phyloP scores from a whole-genome alignment of 768 basidiomycete species.

The Terana coerulea region DNA sequence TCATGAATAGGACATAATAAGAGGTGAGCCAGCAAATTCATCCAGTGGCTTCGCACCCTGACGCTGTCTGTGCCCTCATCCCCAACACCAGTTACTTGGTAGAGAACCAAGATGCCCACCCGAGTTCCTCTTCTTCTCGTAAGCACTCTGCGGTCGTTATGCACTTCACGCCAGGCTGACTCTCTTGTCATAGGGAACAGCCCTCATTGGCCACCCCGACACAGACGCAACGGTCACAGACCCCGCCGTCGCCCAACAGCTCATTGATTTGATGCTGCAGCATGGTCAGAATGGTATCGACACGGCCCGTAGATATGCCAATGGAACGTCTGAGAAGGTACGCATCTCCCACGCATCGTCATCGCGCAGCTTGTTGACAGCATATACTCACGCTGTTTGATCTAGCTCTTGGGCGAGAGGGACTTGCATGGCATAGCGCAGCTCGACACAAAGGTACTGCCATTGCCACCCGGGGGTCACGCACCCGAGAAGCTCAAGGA shows the following conservation, averaged over 20 bases:
- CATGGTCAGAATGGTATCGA: conserved; percentile 7
- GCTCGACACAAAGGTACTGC: conserved; percentile 34
- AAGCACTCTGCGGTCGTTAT: too few species aligned
- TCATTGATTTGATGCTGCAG: not conserved
- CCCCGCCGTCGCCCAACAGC: not conserved
- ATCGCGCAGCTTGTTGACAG: conserved; percentile 30
- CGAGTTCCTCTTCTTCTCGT: too few species aligned
- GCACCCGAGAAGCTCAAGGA: conserved; percentile 37
- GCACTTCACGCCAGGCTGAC: too few species aligned
- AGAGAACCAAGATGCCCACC: too few species aligned
- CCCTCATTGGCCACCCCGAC: not conserved
- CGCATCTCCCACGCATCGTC: too few species aligned
- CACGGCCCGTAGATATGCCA: conserved; percentile 2
- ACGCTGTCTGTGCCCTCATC: too few species aligned
- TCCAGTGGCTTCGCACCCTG: too few species aligned
- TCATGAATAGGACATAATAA: too few species aligned
- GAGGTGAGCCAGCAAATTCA: too few species aligned
- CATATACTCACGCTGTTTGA: conserved; percentile 41
- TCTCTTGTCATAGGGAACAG: not conserved
- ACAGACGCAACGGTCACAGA: not conserved
- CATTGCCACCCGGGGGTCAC: conserved; percentile 40
- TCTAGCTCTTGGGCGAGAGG: not conserved
- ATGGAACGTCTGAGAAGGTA: conserved; percentile 8
- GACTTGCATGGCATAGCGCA: not conserved
- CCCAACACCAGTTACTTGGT: too few species aligned